Percentiles rank a stretch among this genome's conserved stretches.
phyloP scores from a whole-genome alignment of 2,329 filamentous ascomycete species.

The Myriosclerotinia curreyana region DNA sequence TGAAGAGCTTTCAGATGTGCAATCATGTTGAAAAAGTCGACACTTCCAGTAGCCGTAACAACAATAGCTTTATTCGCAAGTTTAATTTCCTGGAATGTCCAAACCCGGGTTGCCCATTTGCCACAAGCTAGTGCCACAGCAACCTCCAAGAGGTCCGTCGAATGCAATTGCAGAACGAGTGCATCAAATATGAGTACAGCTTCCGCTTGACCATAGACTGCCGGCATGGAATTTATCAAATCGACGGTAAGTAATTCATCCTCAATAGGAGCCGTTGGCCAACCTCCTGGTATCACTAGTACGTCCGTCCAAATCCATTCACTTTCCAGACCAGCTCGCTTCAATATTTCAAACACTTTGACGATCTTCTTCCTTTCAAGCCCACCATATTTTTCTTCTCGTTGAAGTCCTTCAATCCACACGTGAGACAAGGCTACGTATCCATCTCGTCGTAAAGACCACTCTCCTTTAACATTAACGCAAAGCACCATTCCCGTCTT shows the following conservation, averaged over 20 bases:
- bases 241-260: constrained; percentile 25
- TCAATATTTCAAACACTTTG: background rate
- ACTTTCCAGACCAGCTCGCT: background rate
- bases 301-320: constrained; percentile 31
- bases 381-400: background rate
- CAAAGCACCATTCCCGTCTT: background rate
- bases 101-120: constrained; percentile 26
- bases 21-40: constrained; percentile 5
- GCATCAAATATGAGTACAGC: constrained; percentile 28
- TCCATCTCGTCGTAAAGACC: background rate
- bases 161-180: constrained; percentile 24
- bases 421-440: constrained; percentile 27
- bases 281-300: constrained; percentile 25
- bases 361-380: background rate
- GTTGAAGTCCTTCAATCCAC: constrained; percentile 26
- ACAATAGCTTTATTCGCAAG: constrained; percentile 24
- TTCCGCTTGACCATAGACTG: constrained; percentile 25
- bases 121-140: constrained; percentile 26
- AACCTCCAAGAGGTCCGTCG: constrained; percentile 22
- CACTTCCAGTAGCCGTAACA: constrained; percentile 8
- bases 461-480: constrained; percentile 1
- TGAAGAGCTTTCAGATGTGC: background rate
- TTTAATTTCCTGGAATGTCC: constrained; percentile 31
- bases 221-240: constrained; percentile 27
- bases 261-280: constrained; percentile 9